phyloP scores from a whole-genome alignment of 2,329 filamentous ascomycete species.

The Pestalotiopsis sp. region DNA sequence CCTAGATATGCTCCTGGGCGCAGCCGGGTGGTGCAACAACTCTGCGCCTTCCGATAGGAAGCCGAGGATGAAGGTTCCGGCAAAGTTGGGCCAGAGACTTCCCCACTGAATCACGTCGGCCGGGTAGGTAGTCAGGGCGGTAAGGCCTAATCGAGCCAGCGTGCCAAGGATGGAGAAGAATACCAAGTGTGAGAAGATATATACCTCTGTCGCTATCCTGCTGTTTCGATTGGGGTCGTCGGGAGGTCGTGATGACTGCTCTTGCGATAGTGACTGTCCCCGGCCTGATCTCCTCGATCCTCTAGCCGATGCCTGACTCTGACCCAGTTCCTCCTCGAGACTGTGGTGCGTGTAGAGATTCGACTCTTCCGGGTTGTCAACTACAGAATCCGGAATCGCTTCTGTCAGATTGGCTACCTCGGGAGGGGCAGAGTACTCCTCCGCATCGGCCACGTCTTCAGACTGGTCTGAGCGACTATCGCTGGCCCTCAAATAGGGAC shows the following conservation, averaged over 20 bases:
- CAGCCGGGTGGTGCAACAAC: neutral
- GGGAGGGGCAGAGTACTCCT: neutral
- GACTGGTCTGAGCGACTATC: neutral
- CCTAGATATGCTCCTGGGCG: neutral
- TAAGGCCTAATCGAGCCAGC: constrained; percentile 2
- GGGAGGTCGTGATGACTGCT: neutral
- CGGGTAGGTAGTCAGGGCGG: constrained; percentile 1
- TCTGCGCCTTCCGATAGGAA: neutral
- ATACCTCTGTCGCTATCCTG: neutral
- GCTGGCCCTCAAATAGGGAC: neutral
- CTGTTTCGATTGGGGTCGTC: neutral
- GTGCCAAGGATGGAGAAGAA: constrained; percentile 9
- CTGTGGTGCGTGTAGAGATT: neutral
- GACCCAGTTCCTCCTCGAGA: neutral
- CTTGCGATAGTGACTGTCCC: neutral
- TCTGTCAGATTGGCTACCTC: constrained; percentile 22
- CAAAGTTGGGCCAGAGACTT: constrained; percentile 8
- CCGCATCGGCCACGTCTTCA: neutral
- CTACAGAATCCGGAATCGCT: neutral
- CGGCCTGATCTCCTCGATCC: neutral
- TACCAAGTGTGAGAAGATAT: neutral
- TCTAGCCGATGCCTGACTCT: neutral
- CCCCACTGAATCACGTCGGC: neutral
- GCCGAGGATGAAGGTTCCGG: constrained; percentile 4
- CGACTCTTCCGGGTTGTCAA: neutral